Base-by-base conservation (phyloP, 2,329 filamentous ascomycete species). In the Ophiostoma perfectum region DNA sequence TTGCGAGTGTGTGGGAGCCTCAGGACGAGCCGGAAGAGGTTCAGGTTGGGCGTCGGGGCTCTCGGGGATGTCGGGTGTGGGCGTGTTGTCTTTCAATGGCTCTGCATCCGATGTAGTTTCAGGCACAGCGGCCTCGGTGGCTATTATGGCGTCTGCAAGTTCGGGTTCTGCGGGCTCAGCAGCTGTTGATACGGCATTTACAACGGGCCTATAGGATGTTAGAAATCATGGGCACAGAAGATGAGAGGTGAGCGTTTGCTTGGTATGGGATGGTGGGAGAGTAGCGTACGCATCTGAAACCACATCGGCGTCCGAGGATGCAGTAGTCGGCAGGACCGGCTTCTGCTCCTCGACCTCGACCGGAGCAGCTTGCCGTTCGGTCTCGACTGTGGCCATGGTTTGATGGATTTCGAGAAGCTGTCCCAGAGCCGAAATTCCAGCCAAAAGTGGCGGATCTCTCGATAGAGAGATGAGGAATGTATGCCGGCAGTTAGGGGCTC, bases 361-460 rank as follows among this genome's bases (percentile, higher is more conserved):
- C 18, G 64, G 4, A 38, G 67, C 39, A 39, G 66, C 58, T 38
- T 42, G 52, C 14, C 42, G 52, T 18, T 66, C 67, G 39, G 64
- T 65, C 44, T 47, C 67, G 39, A 49, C 58, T 12, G 65, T 64
- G 11, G 60, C 66, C 65, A 65, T 69, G 14, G 63, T 27, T 18
- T 36, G 67, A 65, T 45, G 38, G 38, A 62, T 44, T 45, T 41
- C 27, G 18, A 8, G n/a, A 64, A 27, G 47, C 5, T n/a, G 36
- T 41, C 42, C 5, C 55, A 45, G 38, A 64, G 2, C 1, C 18
- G 55, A 36, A 12, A n/a, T 41, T 12, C 39, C 60, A 42, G 49
- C 49, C 49, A 55, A 55, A 55, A 2, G 49, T 55, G 49, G 49
- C 49, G 18, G 27, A 18, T 4, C 60, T 63, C 60, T 44, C 60